A percentile compares a stretch with the other conserved stretches of the same genome.
These are phyloP conservation scores for Phoma herbarum DNA, from an alignment of 2,329 filamentous ascomycete genomes.

Conservation along the genomic window DNA sequence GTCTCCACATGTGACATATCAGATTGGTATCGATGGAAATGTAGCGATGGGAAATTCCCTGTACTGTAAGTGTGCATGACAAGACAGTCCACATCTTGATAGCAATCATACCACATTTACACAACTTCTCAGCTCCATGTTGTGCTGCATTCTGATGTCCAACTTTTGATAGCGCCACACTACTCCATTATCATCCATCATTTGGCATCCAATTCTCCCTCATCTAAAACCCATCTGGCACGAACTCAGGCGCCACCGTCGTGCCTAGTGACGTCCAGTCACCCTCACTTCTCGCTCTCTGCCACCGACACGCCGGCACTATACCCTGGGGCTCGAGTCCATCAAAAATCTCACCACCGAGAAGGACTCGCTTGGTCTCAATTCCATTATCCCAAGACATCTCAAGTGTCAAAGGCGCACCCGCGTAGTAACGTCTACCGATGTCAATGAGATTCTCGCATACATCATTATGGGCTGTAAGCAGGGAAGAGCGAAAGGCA, in stretches of 20 bases:
- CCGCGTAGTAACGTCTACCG: slow-evolving; percentile 53
- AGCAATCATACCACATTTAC: neutral
- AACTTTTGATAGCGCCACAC: too few species aligned
- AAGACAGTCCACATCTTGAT: neutral
- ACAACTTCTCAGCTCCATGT: neutral
- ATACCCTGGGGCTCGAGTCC: slow-evolving; percentile 56
- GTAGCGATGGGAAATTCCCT: neutral
- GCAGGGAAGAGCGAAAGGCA: neutral
- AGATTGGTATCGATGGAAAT: neutral
- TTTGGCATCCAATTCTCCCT: neutral
- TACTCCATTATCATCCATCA: neutral
- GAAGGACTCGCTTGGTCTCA: neutral
- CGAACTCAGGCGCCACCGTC: slow-evolving; percentile 29
- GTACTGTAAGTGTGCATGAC: neutral
- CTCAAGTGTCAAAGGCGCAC: slow-evolving; percentile 56
- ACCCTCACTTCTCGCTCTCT: slow-evolving; percentile 56
- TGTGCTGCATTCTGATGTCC: too few species aligned
- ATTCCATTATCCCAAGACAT: slow-evolving; percentile 4
- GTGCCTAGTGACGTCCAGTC: slow-evolving; percentile 59
- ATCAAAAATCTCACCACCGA: slow-evolving; percentile 49
- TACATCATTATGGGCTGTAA: slow-evolving; percentile 29
- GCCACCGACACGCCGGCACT: slow-evolving; percentile 55
- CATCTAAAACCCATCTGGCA: slow-evolving; percentile 19
- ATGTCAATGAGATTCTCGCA: neutral
- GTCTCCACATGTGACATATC: neutral